These are phyloP conservation scores for Suillus decipiens DNA, from an alignment of 768 basidiomycete genomes.

Conservation along the genomic window DNA sequence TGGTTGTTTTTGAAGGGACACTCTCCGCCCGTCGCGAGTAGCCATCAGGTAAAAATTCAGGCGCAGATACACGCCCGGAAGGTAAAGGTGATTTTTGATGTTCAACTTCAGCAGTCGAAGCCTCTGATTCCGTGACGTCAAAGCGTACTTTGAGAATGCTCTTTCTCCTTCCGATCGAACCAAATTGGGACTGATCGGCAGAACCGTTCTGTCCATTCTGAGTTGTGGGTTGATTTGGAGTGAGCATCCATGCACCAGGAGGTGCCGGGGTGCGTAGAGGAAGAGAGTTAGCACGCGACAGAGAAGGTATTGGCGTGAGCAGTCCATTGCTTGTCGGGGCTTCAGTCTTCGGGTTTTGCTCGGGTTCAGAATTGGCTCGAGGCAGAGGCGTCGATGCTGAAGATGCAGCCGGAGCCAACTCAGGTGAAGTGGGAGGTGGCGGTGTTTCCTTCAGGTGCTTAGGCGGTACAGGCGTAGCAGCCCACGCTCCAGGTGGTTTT, in stretches of 20 bases:
- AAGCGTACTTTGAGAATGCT: constrained; percentile 75
- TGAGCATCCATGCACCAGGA: constrained; percentile 67
- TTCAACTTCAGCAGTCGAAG: constrained; percentile 31
- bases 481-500: constrained; percentile 48
- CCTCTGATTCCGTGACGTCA: constrained; percentile 45
- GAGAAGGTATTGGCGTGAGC: constrained; percentile 48
- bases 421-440: constrained; percentile 18
- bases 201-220: constrained; percentile 19
- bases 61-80: constrained; percentile 22
- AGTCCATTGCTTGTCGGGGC: constrained; percentile 22
- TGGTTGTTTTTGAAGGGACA: neutral
- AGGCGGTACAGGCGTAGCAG: constrained; percentile 38
- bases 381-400: constrained; percentile 29
- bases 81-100: constrained; percentile 28
- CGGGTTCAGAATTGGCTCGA: constrained; percentile 17
- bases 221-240: constrained; percentile 44
- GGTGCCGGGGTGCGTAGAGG: constrained; percentile 62
- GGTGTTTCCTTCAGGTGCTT: constrained; percentile 21
- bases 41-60: neutral
- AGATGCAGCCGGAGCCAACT: constrained; percentile 22
- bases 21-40: neutral
- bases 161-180: constrained; percentile 44
- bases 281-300: constrained; percentile 49
- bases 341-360: constrained; percentile 19
- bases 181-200: constrained; percentile 31